Base-by-base conservation (phyloP, 2,329 filamentous ascomycete genomes). In the Diplodia seriata region DNA sequence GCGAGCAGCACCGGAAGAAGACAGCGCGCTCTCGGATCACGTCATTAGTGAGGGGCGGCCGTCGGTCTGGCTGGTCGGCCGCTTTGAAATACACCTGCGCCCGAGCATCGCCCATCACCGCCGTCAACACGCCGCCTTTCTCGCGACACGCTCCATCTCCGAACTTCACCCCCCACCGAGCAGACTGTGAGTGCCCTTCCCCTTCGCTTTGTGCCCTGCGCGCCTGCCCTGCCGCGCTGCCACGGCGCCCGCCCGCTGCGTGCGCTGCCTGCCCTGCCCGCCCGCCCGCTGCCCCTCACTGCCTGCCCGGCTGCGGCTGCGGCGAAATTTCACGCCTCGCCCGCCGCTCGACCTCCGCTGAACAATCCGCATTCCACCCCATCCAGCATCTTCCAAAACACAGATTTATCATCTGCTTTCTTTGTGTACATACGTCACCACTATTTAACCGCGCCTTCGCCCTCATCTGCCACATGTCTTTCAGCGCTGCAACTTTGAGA, bases 351-450 rank as follows among this genome's bases (percentile, higher is more conserved):
- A 54, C 56, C 56, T 47, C 31, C 65, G 65, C 65, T 67, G 54
- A 51, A 61, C 55, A 61, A 67, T 67, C 65, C 54, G 61, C 73
- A 72, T 76, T 78, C 77, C 72, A 77, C 76, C 31, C 75, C 78
- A 77, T 78, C 76, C 59, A 61, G 67, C 63, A 55, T 23, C 57
- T 68, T 68, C 59, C 53, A 40, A 43, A 38, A 36, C 65, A 54
- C 47, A 9, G 29, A 57, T 66, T 57, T 67, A n/a, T 62, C 50
- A 61, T 23, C 61, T 31, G 23, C 67, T 55, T 70, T 69, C 68
- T 50, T 68, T 71, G 68, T 74, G 73, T 73, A 73, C 76, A 79
- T 64, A 47, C 40, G 29, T 26, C 57, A 15, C 29, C 26, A 2
- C 14, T 53, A 76, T 76, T 23, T 65, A 49, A 50, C 20, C 20